These are phyloP conservation scores for Chlamydomonas reinhardtii DNA, from an alignment of 163 green algal species.

Conservation along the genomic window DNA sequence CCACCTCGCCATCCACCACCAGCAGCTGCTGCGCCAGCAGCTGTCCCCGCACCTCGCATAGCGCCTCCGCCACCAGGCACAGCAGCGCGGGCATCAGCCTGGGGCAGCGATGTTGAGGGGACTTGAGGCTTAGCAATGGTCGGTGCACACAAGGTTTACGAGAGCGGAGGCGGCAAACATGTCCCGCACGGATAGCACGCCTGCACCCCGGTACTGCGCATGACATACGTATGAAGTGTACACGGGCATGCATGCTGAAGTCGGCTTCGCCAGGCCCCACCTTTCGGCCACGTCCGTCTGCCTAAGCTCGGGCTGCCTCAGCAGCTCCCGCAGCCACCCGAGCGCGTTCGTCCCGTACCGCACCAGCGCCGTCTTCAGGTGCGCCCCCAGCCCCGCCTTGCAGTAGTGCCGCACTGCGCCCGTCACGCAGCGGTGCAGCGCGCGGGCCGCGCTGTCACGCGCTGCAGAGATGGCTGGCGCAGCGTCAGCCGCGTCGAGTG, in stretches of 20 bases:
- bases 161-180: no score
- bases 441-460: neutral
- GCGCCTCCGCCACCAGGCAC: slow-evolving; percentile 5
- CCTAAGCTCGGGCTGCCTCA: neutral
- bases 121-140: no score
- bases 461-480: neutral
- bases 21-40: neutral
- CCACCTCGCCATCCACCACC: neutral
- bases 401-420: neutral
- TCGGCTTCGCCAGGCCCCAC: neutral
- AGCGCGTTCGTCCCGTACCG: slow-evolving; percentile 17
- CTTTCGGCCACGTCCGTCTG: slow-evolving; percentile 11
- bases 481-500: neutral
- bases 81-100: slow-evolving; percentile 26
- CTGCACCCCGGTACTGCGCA: neutral
- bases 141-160: no score
- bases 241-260: no score
- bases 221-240: no score
- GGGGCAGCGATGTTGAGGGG: neutral
- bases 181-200: no score
- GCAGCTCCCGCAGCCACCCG: slow-evolving; percentile 11
- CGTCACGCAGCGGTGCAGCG: slow-evolving; percentile 33
- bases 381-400: neutral
- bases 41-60: neutral
- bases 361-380: slow-evolving; percentile 1